Base-by-base conservation (phyloP, 495 filamentous ascomycete species). In the Hyaloscypha finlandica region DNA sequence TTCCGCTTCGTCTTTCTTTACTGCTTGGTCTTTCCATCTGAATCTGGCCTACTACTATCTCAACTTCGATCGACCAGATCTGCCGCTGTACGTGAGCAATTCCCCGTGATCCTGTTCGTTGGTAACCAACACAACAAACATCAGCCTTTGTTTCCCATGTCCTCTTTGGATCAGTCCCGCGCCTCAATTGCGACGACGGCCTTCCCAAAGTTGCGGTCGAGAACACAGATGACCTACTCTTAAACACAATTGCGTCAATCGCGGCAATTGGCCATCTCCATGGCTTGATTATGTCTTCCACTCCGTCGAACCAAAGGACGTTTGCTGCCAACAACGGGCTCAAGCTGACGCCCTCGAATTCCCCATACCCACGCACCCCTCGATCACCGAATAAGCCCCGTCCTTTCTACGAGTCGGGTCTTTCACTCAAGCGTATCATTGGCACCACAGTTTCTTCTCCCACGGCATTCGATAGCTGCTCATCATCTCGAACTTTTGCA, bases 371-470 rank as follows among this genome's bases (percentile, higher is more conserved):
- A 61, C 85, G 86, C 30, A 80, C 84, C 12, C 80, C 83, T 55
- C 84, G 89, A 65, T 89, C 91, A 30, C 86, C 88, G 29, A 79
- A 84, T 67, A 91, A 88, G 73, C 68, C 77, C 16, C 75, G 75
- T 9, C 32, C 67, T 55, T 51, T 73, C 25, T 77, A 75, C 69
- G 83, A 86, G 51, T 79, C 81, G 61, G 84, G 82, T 33, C 81
- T 97, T 29, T 88, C 88, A 35, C 83, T 97, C 35, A 88, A 89
- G 72, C 87, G 90, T 45, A 92, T 98, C 42, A 90, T 98, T 71
- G 94, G 94, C 19, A 94, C 93, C 20, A 96, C 94, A 14, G 93
- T 92, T 63, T 85, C 79, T 66, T 91, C 92, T 6, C 89, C 92
- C 20, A 93, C 91, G 77, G 93, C 89, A 61, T 97, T 99, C 76